These are phyloP conservation scores for Corymbia calophylla DNA, from an alignment of 441 rosid genomes.

Conservation along the genomic window DNA sequence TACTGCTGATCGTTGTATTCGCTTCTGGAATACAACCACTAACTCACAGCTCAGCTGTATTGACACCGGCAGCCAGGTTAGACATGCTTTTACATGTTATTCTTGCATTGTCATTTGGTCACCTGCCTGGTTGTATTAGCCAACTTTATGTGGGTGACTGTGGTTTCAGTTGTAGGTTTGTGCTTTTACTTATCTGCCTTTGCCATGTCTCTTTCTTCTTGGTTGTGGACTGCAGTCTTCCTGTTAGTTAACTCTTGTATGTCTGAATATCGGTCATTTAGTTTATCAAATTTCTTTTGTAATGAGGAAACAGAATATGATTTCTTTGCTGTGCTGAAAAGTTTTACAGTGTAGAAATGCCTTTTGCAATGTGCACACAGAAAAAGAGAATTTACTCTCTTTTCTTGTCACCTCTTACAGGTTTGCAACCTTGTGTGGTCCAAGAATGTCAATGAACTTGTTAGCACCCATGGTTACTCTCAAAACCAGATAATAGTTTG, in stretches of 20 bases:
- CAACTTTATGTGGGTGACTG: neutral
- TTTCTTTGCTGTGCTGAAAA: neutral
- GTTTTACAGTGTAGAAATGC: neutral
- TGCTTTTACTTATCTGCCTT: neutral
- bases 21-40: conserved; percentile 96
- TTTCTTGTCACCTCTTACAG: conserved; percentile 24
- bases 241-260: neutral
- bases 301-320: neutral
- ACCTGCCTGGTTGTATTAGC: neutral
- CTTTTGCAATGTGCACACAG: neutral
- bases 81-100: neutral
- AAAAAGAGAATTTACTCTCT: neutral
- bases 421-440: conserved; percentile 98
- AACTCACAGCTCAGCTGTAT: conserved; percentile 84
- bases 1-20: conserved; percentile 90
- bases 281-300: neutral
- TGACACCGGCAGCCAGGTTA: conserved; percentile 94
- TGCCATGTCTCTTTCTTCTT: neutral
- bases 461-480: conserved; percentile 97
- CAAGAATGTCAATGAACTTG: conserved; percentile 88
- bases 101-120: neutral
- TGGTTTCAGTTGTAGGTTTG: neutral
- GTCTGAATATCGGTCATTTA: neutral
- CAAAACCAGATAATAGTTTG: conserved; percentile 94
- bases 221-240: neutral